Percentiles rank a stretch among this genome's conserved stretches.
These are phyloP conservation scores for Pugionium dolabratum DNA, from an alignment of 345 rosid genomes.

Conservation along the genomic window DNA sequence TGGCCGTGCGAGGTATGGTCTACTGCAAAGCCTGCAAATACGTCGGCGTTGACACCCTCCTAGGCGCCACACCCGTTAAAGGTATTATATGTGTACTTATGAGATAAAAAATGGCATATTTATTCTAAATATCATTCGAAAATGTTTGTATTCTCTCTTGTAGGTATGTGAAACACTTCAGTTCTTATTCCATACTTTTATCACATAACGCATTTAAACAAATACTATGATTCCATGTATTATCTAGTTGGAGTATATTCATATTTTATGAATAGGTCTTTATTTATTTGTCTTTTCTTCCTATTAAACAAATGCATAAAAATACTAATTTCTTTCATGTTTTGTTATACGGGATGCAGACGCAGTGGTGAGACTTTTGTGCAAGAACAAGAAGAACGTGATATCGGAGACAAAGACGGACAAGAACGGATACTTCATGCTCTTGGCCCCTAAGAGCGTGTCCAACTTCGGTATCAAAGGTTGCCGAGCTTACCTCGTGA, in stretches of 20 bases:
- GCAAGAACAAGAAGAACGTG: conserved; percentile 58
- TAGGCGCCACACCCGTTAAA: conserved; percentile 60
- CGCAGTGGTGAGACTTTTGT: conserved; percentile 65
- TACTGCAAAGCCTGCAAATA: conserved; percentile 88
- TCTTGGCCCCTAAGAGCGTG: conserved; percentile 64
- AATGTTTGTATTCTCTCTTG: not conserved
- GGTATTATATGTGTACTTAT: conserved; percentile 41
- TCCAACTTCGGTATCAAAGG: conserved; percentile 64
- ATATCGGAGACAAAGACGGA: conserved; percentile 48
- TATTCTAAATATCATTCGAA: not conserved
- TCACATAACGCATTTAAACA: too few species aligned
- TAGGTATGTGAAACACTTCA: not conserved
- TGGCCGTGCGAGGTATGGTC: conserved; percentile 71
- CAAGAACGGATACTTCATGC: conserved; percentile 72
- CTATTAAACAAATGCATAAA: not conserved
- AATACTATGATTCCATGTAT: too few species aligned
- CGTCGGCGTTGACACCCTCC: conserved; percentile 56
- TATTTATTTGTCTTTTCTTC: too few species aligned
- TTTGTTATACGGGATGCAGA: conserved; percentile 41
- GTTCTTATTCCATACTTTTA: not conserved
- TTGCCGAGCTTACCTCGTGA: conserved; percentile 56
- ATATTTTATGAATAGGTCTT: too few species aligned
- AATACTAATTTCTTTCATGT: too few species aligned
- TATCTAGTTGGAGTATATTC: too few species aligned
- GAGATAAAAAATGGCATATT: not conserved